phyloP scores from a whole-genome alignment of 1,139 yeast genomes.

The Sugiyamaella castrensis region DNA sequence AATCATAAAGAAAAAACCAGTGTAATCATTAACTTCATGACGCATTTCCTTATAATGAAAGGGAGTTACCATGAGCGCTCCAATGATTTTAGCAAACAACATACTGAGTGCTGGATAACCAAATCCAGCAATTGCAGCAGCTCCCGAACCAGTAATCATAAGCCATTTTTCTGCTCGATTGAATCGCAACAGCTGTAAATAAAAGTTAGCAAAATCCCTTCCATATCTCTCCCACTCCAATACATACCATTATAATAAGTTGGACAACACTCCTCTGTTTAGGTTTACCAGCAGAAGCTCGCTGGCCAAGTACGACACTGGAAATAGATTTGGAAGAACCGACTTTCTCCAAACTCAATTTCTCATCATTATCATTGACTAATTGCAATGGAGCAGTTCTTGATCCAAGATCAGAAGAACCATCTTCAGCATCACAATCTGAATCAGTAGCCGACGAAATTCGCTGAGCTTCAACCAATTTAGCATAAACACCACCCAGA shows the following conservation, averaged over 20 bases:
- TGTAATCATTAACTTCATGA: slow-evolving; percentile 35
- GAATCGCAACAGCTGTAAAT: slow-evolving; percentile 21
- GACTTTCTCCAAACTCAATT: slow-evolving; percentile 12
- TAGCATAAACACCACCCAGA: slow-evolving; percentile 34
- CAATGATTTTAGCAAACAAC: slow-evolving; percentile 40
- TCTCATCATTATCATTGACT: slow-evolving; percentile 15
- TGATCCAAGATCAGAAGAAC: slow-evolving; percentile 12
- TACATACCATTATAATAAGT: slow-evolving; percentile 24
- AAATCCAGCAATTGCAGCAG: slow-evolving; percentile 38
- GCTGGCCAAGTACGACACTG: slow-evolving; percentile 15
- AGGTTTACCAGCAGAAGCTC: slow-evolving; percentile 1
- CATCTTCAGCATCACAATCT: slow-evolving; percentile 15
- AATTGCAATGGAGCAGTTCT: slow-evolving; percentile 6
- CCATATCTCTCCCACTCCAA: not conserved
- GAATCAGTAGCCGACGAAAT: slow-evolving; percentile 10
- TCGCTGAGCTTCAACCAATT: slow-evolving; percentile 40
- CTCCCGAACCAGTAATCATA: slow-evolving; percentile 35
- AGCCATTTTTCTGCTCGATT: slow-evolving; percentile 31
- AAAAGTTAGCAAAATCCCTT: slow-evolving; percentile 3
- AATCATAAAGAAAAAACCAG: slow-evolving; percentile 42
- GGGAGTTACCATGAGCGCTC: slow-evolving; percentile 39
- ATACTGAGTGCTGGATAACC: slow-evolving; percentile 43
- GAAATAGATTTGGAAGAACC: slow-evolving; percentile 19
- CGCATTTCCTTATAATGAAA: slow-evolving; percentile 36
- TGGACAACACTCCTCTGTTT: slow-evolving; percentile 19